These are phyloP conservation scores for Metschnikowia hibisci DNA, from an alignment of 805 yeast species.

Conservation along the genomic window DNA sequence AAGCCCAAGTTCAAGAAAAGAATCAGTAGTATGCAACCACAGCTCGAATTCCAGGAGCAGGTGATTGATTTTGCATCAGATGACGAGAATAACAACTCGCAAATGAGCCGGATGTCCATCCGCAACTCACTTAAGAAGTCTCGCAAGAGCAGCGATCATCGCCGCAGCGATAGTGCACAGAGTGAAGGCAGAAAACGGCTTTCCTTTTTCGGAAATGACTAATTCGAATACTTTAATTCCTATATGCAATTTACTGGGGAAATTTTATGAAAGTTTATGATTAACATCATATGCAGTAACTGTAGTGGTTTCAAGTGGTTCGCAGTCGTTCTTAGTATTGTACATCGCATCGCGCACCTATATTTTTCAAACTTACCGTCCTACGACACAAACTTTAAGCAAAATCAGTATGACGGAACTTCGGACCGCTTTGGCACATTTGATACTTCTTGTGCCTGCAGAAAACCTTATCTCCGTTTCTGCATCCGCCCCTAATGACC, in stretches of 20 bases:
- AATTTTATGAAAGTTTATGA: not conserved
- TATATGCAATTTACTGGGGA: too few species aligned
- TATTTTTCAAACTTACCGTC: not conserved
- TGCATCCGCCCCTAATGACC: not conserved
- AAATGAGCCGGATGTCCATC: constrained; percentile 39
- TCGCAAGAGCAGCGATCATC: constrained; percentile 28
- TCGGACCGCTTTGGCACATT: constrained; percentile 13
- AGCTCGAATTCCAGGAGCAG: constrained; percentile 38
- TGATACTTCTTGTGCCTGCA: constrained; percentile 16
- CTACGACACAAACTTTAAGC: not conserved
- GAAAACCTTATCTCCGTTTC: constrained; percentile 1
- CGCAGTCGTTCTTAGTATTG: not conserved
- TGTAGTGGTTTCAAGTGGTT: too few species aligned
- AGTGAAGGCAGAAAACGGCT: constrained; percentile 22
- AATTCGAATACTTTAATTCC: not conserved
- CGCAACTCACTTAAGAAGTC: constrained; percentile 34
- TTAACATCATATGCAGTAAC: too few species aligned
- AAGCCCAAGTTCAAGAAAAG: constrained; percentile 34
- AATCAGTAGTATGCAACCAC: constrained; percentile 25
- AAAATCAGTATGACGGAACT: constrained; percentile 1
- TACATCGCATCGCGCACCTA: constrained; percentile 3
- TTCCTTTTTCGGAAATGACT: constrained; percentile 22
- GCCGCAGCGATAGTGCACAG: constrained; percentile 26
- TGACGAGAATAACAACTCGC: constrained; percentile 37
- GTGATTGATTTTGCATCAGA: constrained; percentile 45